Conservation (phyloP, 805 yeast species). For the Maudiozyma saulgeensis region DNA sequence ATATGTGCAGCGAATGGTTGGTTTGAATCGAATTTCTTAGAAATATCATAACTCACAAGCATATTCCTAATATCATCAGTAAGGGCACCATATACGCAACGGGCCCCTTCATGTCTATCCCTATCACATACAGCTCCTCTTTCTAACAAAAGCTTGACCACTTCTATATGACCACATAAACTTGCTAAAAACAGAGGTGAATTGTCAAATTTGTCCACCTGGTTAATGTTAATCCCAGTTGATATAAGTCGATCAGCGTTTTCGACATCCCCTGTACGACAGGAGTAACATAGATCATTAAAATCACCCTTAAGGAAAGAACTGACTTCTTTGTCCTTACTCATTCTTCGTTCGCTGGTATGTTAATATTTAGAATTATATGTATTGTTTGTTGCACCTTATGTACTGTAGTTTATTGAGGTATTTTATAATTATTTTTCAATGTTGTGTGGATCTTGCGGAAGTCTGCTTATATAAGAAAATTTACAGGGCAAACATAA, state of each 20-base stretch:
- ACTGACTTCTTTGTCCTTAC: not conserved
- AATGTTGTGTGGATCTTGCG: not conserved
- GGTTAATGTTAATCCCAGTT: slow-evolving; percentile 38
- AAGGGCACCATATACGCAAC: slow-evolving; percentile 71
- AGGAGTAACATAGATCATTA: slow-evolving; percentile 49
- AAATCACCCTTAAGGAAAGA: slow-evolving; percentile 22
- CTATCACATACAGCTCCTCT: slow-evolving; percentile 72
- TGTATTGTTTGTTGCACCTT: too few relatives aligned
- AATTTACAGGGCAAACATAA: not conserved
- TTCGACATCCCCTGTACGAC: slow-evolving; percentile 60
- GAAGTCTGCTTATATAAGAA: too few relatives aligned
- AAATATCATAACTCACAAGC: slow-evolving; percentile 50
- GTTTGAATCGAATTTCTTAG: slow-evolving; percentile 54
- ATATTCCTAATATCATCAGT: slow-evolving; percentile 54
- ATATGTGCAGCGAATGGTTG: slow-evolving; percentile 71
- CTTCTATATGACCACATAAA: slow-evolving; percentile 60
- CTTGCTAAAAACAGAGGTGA: slow-evolving; percentile 68
- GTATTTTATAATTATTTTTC: not conserved
- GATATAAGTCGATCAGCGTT: slow-evolving; percentile 48
- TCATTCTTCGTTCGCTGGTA: not conserved
- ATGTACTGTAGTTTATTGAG: too few relatives aligned
- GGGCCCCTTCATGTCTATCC: slow-evolving; percentile 73
- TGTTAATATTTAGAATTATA: not conserved
- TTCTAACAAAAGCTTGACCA: slow-evolving; percentile 51
- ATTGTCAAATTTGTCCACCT: slow-evolving; percentile 63